Evolutionary conservation across 352 stramenopile species (phyloP).

Genomic region (Phytophthora agathidicida): DNA sequence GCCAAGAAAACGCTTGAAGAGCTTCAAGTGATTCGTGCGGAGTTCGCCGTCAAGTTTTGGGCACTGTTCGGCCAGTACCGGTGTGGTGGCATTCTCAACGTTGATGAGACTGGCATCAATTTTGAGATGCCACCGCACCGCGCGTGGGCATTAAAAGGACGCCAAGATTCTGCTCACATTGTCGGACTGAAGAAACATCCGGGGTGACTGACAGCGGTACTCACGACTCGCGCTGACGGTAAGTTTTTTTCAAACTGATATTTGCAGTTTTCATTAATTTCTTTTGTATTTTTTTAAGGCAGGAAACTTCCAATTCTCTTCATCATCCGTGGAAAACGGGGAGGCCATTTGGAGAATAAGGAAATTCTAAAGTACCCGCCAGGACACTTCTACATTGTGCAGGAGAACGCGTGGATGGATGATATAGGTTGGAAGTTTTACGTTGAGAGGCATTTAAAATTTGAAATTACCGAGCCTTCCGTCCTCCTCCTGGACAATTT

Average conservation of each 20-base stretch:
- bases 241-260: not conserved
- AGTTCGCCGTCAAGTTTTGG: constrained; percentile 3
- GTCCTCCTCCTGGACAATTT: constrained; percentile 12
- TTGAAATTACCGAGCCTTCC: constrained; percentile 1
- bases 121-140: constrained; percentile 4
- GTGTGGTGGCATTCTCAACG: constrained; percentile 2
- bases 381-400: not conserved
- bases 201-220: not conserved
- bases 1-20: not conserved
- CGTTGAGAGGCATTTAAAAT: not conserved
- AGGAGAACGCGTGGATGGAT: constrained; percentile 11
- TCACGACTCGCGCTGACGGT: constrained; percentile 2
- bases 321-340: not conserved
- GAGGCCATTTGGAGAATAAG: not conserved
- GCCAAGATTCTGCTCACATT: not conserved
- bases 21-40: not conserved
- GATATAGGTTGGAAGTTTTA: not conserved
- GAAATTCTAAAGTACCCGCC: not conserved
- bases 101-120: constrained; percentile 9
- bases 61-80: not conserved
- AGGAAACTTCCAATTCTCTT: constrained; percentile 3
- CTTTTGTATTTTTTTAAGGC: constrained; percentile 2
- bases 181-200: constrained; percentile 2
- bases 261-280: not conserved
- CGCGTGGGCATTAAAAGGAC: not conserved